A percentile compares a stretch with the other conserved stretches of the same genome.
phyloP scores from a whole-genome alignment of 768 basidiomycete genomes.

The Suillus weaverae region DNA sequence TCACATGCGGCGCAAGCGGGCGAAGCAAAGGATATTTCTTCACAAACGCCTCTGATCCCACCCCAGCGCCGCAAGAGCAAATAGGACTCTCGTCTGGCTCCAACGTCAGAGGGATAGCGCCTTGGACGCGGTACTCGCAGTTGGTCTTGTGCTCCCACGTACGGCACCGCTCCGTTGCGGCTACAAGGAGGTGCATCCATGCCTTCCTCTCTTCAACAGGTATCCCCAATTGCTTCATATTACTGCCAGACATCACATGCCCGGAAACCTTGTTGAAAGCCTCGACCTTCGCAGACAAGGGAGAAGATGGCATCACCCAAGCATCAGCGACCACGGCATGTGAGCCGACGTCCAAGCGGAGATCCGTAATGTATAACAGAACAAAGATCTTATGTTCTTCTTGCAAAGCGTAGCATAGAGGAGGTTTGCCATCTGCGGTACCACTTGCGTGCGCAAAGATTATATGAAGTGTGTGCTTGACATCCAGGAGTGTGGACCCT shows the following conservation, averaged over 20 bases:
- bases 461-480: constrained; percentile 34
- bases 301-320: constrained; percentile 40
- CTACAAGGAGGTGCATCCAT: constrained; percentile 55
- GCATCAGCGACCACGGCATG: constrained; percentile 52
- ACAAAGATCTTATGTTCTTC: constrained; percentile 28
- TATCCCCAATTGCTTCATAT: constrained; percentile 3
- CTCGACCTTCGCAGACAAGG: background rate
- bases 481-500: constrained; percentile 22
- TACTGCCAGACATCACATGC: background rate
- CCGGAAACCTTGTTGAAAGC: background rate
- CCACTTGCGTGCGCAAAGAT: constrained; percentile 31
- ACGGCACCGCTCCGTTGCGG: constrained; percentile 52
- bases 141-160: constrained; percentile 46
- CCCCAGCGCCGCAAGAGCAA: constrained; percentile 55
- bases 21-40: constrained; percentile 33
- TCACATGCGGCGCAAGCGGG: constrained; percentile 42
- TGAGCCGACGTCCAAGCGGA: constrained; percentile 48
- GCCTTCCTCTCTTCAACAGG: constrained; percentile 37
- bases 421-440: constrained; percentile 13
- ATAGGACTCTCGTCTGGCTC: constrained; percentile 42
- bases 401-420: constrained; percentile 22
- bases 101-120: constrained; percentile 37
- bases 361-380: constrained; percentile 44
- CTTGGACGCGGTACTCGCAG: constrained; percentile 47
- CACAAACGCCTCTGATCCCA: constrained; percentile 42